Base-by-base conservation (phyloP, 2,329 filamentous ascomycete species). In the Microthyrium microscopicum region DNA sequence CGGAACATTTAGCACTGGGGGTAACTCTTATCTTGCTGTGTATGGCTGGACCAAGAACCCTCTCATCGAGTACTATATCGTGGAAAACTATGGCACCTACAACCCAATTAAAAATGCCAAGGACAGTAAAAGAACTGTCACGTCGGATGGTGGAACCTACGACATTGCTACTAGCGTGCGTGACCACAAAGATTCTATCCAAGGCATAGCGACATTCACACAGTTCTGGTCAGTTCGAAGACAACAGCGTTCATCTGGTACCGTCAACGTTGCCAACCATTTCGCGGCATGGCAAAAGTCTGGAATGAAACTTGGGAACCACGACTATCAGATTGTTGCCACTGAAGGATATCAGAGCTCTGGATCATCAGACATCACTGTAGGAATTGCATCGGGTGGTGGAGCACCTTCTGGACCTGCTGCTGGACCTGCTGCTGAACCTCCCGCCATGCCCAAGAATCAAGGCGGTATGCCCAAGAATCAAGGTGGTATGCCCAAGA, bases 1-100 rank as follows among this genome's bases (percentile, higher is more conserved):
- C 9, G 65, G 58, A 26, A 53, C 49, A 24, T 68, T 59, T 54
- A 54, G 46, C 36, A 56, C 60, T 34, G 54, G 53, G 36, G 62
- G 62, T 40, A 66, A 68, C 53, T 46, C 46, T 16, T 70, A 70
- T 46, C 57, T 73, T 12, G 51, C 66, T 11, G 48, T 72, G n/a
- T 72, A 72, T 44, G 68, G 68, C 29, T 73, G 68, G 66, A 66
- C 62, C 2, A 53, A 46, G 13, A 59, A 57, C 46, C 64, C 64
- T 0, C 50, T 68, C n/a, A 55, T 70, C 45, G 68, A 71, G 42
- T 70, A 70, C 53, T 71, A 71, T 52, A 62, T 72, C 37, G 56
- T 70, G 41, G 68, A 72, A 39, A 49, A 56, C 9, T 64, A 60
- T 45, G 64, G 61, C 39, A 57, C 56, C 26, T 61, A 67, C 44